Percentiles rank a stretch among this genome's conserved stretches.
phyloP scores from a whole-genome alignment of 768 basidiomycete genomes.

The Suillus lakei region DNA sequence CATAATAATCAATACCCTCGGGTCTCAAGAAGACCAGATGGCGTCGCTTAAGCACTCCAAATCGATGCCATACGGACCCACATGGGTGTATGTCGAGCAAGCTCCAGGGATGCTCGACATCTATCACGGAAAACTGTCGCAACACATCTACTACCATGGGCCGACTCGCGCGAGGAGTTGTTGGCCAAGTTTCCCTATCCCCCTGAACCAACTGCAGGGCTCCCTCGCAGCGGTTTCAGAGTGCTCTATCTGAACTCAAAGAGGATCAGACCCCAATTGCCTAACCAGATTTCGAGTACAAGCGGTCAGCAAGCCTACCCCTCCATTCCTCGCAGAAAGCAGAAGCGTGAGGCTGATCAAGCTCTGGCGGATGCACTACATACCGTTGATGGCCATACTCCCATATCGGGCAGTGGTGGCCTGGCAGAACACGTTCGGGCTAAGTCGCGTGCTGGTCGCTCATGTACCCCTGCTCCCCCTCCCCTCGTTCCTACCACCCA shows the following conservation, averaged over 20 bases:
- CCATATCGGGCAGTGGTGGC: constrained; percentile 8
- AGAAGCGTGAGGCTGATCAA: constrained; percentile 1
- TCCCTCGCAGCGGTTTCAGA: constrained; percentile 11
- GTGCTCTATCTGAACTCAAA: constrained; percentile 6
- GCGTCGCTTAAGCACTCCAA: constrained; percentile 16
- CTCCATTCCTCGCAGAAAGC: constrained; percentile 3
- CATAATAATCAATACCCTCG: background rate
- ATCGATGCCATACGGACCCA: constrained; percentile 19
- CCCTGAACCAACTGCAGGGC: constrained; percentile 9
- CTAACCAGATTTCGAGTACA: background rate
- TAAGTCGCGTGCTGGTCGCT: background rate
- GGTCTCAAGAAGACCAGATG: constrained; percentile 4
- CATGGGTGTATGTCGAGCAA: constrained; percentile 14
- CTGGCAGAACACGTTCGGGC: constrained; percentile 10
- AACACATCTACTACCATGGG: background rate
- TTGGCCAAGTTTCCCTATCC: constrained; percentile 14
- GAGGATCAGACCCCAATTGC: background rate
- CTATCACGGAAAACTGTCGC: background rate
- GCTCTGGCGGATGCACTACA: background rate
- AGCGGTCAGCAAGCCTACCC: constrained; percentile 3
- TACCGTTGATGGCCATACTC: background rate
- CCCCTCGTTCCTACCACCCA: background rate
- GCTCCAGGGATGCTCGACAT: constrained; percentile 7
- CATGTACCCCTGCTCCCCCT: background rate
- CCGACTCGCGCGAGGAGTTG: constrained; percentile 6